Base-by-base conservation (phyloP, 306 rosid species). In the Trifolium repens region DNA sequence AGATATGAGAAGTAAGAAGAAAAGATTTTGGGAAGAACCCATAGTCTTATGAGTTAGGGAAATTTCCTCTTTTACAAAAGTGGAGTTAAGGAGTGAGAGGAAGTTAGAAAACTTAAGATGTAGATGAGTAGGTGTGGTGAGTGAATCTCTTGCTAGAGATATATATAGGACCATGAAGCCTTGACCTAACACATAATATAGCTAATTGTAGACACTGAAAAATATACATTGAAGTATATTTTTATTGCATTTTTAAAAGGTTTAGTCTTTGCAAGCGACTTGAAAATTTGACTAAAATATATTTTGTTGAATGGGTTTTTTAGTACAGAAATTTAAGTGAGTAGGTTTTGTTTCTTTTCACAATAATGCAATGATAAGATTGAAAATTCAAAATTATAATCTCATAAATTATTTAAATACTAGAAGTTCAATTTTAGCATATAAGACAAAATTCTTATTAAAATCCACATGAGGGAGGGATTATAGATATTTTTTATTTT, bases 1-100 rank as follows among this genome's bases (percentile, higher is more conserved):
- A 11, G 73, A 83, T 50, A 84, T 19, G 46, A 72, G 57, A 15
- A 58, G 15, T n/a, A 58, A 11, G 16, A 58, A 24, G 6, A 58
- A 24, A 2, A 58, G 2, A 11, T 5, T 58, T 58, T 58, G 35
- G 16, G n/a, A 24, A 58, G n/a, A 0, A 58, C 15, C 8, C 16
- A 27, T 58, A 24, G 16, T 5, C 15, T 24, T 57, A 11, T 4
- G n/a, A 15, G 35, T 58, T 26, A 58, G 64, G 35, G 15, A 5
- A 19, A 19, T 2, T 5, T 8, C 15, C 54, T 49, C 30, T 54
- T 50, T 50, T 54, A 17, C 60, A 54, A 17, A 53, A 54, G 30
- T 17, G 13, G 12, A 54, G 17, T 17, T 54, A 8, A 54, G 4
- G 9, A 54, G 26, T 54, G 10, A 54, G 26, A 11, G 1, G 30